Percentiles rank a stretch among this genome's conserved stretches.
These are phyloP conservation scores for Scedosporium minutisporum DNA, from an alignment of 2,329 filamentous ascomycete genomes.

Conservation along the genomic window DNA sequence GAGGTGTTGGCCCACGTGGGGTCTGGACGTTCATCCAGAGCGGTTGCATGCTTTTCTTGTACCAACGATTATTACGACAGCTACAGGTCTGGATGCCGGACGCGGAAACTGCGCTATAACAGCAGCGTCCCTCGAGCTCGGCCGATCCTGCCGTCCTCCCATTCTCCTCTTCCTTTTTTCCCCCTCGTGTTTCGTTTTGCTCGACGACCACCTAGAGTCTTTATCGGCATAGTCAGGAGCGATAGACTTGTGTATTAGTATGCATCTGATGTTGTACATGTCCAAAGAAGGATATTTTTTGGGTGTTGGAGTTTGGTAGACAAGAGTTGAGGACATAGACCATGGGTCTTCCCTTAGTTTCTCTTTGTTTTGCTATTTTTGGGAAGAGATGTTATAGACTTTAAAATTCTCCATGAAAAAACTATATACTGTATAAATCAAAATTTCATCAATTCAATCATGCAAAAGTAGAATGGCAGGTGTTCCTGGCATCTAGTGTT, in stretches of 20 bases:
- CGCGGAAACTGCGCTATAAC: constrained; percentile 16
- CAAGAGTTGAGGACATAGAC: constrained; percentile 1
- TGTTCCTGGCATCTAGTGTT: background rate
- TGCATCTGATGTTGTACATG: background rate
- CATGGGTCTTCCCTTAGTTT: background rate
- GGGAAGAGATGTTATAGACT: background rate
- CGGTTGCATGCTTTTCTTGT: constrained; percentile 91
- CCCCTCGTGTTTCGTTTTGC: background rate
- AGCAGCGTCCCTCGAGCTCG: background rate
- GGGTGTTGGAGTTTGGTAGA: constrained; percentile 5
- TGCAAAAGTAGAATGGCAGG: no score
- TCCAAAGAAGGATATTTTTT: background rate
- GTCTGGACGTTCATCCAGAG: constrained; percentile 98
- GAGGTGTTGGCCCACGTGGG: constrained; percentile 82
- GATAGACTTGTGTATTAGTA: constrained; percentile 7
- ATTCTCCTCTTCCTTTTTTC: constrained; percentile 1
- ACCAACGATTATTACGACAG: constrained; percentile 75
- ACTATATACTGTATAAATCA: no score
- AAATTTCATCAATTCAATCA: no score
- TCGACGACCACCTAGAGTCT: background rate
- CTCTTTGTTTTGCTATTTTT: background rate
- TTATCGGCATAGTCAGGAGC: constrained; percentile 5
- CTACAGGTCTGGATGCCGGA: constrained; percentile 46
- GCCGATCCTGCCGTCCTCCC: constrained; percentile 12
- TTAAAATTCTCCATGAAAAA: background rate